Base-by-base conservation (phyloP, 2,329 filamentous ascomycete genomes). In the Trichoderma sp. region DNA sequence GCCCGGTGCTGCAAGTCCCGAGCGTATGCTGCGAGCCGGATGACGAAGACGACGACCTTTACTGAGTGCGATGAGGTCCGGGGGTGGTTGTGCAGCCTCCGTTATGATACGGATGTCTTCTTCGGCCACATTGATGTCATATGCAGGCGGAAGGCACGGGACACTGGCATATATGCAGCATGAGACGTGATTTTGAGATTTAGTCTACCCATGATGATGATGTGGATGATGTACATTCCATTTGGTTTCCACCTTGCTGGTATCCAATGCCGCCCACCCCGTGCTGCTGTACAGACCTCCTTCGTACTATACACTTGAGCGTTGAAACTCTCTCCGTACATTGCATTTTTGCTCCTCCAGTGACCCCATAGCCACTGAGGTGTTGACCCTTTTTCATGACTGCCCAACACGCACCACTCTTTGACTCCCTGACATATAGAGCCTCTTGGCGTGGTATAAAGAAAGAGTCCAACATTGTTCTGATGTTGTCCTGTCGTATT, bases 21-120 rank as follows among this genome's bases (percentile, higher is more conserved):
- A 28, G 5, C n/a, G 24, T n/a, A 5, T 71, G 73, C 10, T 69
- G 69, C 26, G 68, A 71, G 19, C 70, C 69, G 4, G 69, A 73
- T 5, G 61, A 64, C 3, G 68, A 73, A 1, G 59, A 58, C 2
- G 65, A 68, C 9, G 59, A 68, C 34, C 34, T 39, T 39, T 39
- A 39, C 14, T 39, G 34, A 39, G 3, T 39, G 34, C 34, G 12
- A 39, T 3, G 34, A 14, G 1, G 10, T 14, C 34, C 12, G 10
- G 34, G 10, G 10, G 12, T 39, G 34, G 34, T 5, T 14, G 34
- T 39, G 30, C 7, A 30, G 30, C 7, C 30, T 9, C 30, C 17
- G 39, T 30, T 54, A n/a, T 34, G 48, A 51, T 51, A 28, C 2
- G 52, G n/a, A 7, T 50, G 24, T 41, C 12, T 56, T n/a, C 15